These are phyloP conservation scores for Novymonas esmeraldas DNA, from an alignment of 208 protist species.

Conservation along the genomic window DNA sequence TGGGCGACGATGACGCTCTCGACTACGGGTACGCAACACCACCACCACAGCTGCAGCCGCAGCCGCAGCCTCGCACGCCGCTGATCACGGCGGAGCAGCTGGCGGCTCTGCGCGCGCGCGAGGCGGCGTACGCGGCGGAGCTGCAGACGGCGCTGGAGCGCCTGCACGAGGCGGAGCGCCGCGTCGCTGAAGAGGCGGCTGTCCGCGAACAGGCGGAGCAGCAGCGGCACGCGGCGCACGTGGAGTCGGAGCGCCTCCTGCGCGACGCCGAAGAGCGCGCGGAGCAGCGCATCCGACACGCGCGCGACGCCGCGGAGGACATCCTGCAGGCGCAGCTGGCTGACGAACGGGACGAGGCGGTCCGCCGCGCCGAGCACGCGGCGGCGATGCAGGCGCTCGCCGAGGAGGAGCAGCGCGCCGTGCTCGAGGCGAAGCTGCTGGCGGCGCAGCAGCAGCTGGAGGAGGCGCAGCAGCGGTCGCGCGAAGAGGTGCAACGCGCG, in stretches of 20 bases:
- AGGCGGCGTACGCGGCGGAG: constrained; percentile 39
- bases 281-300: constrained; percentile 51
- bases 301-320: constrained; percentile 42
- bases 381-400: constrained; percentile 43
- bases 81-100: constrained; percentile 30
- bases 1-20: not conserved
- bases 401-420: constrained; percentile 50
- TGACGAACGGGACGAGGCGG: constrained; percentile 38
- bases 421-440: constrained; percentile 57
- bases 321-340: constrained; percentile 39
- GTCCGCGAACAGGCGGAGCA: constrained; percentile 36
- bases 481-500: constrained; percentile 42
- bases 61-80: constrained; percentile 6
- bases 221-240: constrained; percentile 27
- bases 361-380: constrained; percentile 46
- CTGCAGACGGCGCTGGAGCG: constrained; percentile 49
- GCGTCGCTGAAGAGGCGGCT: constrained; percentile 49
- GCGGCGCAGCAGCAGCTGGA: constrained; percentile 57
- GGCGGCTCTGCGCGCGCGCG: constrained; percentile 30
- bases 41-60: not conserved
- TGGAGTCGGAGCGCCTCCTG: constrained; percentile 39
- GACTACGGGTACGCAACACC: not conserved
- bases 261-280: constrained; percentile 49
- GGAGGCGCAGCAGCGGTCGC: constrained; percentile 48
- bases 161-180: constrained; percentile 59